Evolutionary conservation across 2,329 filamentous ascomycete species (phyloP), one percentile per base, ranked within the genome.

Genomic region (Fusarium protoensiforme): DNA sequence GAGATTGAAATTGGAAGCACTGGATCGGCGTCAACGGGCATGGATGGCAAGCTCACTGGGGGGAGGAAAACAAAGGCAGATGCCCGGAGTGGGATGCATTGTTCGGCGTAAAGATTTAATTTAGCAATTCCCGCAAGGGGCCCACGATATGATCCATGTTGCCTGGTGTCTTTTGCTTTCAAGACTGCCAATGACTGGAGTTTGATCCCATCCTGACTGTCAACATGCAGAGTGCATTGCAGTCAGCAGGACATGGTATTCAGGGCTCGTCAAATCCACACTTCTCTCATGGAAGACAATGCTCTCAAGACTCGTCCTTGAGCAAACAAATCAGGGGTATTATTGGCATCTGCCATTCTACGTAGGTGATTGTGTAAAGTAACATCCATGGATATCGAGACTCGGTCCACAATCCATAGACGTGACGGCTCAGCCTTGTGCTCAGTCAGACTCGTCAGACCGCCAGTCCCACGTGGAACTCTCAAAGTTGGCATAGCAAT

Each of bases 401-500:
- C 22, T 29, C 41, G 7, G 24, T 59, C 22, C 18, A 38, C 7
- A 10, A 7, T 29, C 48, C 56, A 33, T 20, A 31, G 27, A 20
- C 18, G 46, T 31, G 7, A 53, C 46, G 27, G n/a, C 46, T 31
- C 24, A 48, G 24, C 16, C 43, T 48, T 48, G 24, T 24, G 24
- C 35, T 65, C 36, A 66, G 27, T 69, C 65, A 51, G 61, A 68
- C 53, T 66, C 71, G 39, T 77, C 72, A 53, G 63, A 64, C 63
- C 68, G 63, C 82, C 83, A 88, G 48, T 79, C 82, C 87, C 89
- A 90, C 6, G 80, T 81, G 8, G 83, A 83, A 75, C 91, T 89
- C 80, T 94, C 91, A 78, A 94, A 95, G 78, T 94, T 95, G 27
- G 93, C 90, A 78, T 94, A 96, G 81, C 92, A 95, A 78, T 89